Evolutionary conservation across 805 yeast species (phyloP).

Genomic region (Brettanomyces naardenensis): DNA sequence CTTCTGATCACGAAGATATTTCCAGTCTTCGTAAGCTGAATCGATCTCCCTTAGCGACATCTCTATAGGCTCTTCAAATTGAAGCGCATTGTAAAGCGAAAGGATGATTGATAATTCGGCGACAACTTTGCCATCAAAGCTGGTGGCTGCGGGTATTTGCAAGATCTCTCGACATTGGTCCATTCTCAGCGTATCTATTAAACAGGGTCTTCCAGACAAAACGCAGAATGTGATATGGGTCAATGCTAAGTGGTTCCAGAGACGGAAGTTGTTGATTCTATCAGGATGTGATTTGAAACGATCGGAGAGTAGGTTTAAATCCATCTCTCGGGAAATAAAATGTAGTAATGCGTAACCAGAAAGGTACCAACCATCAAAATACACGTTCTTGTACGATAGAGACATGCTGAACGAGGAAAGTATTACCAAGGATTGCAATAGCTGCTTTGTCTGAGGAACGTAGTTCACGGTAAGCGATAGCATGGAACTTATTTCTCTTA

Average conservation of each 20-base stretch:
- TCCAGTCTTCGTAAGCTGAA: conserved; percentile 19
- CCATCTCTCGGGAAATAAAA: conserved; percentile 45
- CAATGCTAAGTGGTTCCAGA: conserved; percentile 64
- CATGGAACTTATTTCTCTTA: conserved; percentile 39
- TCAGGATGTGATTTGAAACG: conserved; percentile 21
- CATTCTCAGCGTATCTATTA: conserved; percentile 51
- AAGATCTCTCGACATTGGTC: conserved; percentile 52
- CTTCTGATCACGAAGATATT: conserved; percentile 17
- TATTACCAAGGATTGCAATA: conserved; percentile 56
- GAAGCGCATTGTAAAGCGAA: conserved; percentile 53
- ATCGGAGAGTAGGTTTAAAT: conserved; percentile 18
- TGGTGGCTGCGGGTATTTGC: conserved; percentile 51
- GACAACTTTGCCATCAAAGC: conserved; percentile 70
- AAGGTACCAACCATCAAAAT: conserved; percentile 62
- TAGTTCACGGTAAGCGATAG: conserved; percentile 34
- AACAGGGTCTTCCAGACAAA: conserved; percentile 60
- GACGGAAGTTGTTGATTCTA: conserved; percentile 40
- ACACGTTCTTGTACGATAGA: conserved; percentile 41
- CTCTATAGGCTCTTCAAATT: conserved; percentile 24
- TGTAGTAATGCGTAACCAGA: conserved; percentile 59
- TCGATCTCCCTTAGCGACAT: conserved; percentile 17
- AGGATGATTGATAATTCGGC: conserved; percentile 57
- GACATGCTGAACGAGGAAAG: conserved; percentile 54
- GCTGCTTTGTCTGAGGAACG: conserved; percentile 38
- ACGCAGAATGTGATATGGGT: conserved; percentile 58